Percentiles rank a stretch among this genome's conserved stretches.
Conservation (phyloP, 108 stramenopile species). For the Craspedostauros australis region DNA sequence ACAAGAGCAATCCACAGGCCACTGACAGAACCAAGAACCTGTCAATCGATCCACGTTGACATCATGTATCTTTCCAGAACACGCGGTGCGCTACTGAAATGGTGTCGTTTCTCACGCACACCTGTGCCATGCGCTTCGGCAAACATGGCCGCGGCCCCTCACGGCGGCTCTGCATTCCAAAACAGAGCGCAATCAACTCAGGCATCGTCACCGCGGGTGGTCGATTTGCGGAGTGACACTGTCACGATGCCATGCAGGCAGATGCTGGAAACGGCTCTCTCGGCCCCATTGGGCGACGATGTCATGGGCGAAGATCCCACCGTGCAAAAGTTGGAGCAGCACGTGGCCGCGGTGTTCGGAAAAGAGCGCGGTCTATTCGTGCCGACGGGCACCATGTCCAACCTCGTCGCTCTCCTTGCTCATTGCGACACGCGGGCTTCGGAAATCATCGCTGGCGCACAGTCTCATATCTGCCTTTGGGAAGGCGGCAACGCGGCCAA, state of each 20-base stretch:
- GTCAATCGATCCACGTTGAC: too few relatives aligned
- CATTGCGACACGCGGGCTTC: conserved; percentile 84
- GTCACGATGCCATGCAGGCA: conserved; percentile 83
- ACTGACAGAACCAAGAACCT: too few relatives aligned
- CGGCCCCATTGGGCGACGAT: conserved; percentile 90
- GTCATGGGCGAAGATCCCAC: conserved; percentile 97
- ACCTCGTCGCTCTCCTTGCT: conserved; percentile 82
- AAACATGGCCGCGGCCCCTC: too few relatives aligned
- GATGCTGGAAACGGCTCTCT: conserved; percentile 59
- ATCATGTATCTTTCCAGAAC: too few relatives aligned
- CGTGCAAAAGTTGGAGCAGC: conserved; percentile 68
- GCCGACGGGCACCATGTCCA: conserved; percentile 97
- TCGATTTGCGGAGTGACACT: conserved; percentile 93
- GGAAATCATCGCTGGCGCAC: conserved; percentile 64
- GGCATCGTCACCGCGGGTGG: too few relatives aligned
- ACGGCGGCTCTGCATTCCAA: too few relatives aligned
- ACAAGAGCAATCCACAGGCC: too few relatives aligned
- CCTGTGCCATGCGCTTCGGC: too few relatives aligned
- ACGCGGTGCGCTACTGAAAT: too few relatives aligned
- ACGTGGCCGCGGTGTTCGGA: conserved; percentile 82
- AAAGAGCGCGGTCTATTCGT: conserved; percentile 86
- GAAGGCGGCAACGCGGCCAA: conserved; percentile 55
- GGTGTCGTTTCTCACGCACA: too few relatives aligned
- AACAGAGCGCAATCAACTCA: too few relatives aligned
- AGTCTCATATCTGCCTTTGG: conserved; percentile 70